phyloP scores from a whole-genome alignment of 805 yeast species.

The Candida ovalis region DNA sequence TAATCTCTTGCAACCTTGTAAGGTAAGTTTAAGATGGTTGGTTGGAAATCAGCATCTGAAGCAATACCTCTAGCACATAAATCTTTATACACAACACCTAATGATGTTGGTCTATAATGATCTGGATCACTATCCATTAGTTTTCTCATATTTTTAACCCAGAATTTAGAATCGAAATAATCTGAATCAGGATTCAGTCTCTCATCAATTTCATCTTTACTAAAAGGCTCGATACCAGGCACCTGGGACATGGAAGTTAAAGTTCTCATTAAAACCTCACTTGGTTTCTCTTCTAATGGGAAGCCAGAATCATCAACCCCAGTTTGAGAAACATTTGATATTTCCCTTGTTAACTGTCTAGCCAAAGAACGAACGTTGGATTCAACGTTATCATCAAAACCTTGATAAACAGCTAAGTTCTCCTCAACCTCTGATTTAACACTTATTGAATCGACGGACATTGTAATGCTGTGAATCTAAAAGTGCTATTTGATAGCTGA shows the following conservation, averaged over 20 bases:
- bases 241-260: slow-evolving; percentile 50
- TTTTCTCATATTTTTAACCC: slow-evolving; percentile 65
- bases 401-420: not conserved
- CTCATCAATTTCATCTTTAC: slow-evolving; percentile 28
- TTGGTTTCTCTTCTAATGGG: slow-evolving; percentile 4
- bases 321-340: slow-evolving; percentile 7
- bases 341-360: slow-evolving; percentile 30
- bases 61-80: slow-evolving; percentile 64
- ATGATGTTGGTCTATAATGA: slow-evolving; percentile 55
- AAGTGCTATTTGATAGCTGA: too few species aligned
- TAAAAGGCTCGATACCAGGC: slow-evolving; percentile 43
- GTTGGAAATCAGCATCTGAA: slow-evolving; percentile 63
- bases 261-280: slow-evolving; percentile 26
- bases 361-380: slow-evolving; percentile 53
- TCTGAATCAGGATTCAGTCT: slow-evolving; percentile 56
- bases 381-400: slow-evolving; percentile 47
- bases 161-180: slow-evolving; percentile 54
- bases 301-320: not conserved
- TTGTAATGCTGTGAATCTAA: not conserved
- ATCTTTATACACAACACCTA: slow-evolving; percentile 57
- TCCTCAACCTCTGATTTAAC: slow-evolving; percentile 21
- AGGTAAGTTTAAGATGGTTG: slow-evolving; percentile 47
- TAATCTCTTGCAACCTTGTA: slow-evolving; percentile 31
- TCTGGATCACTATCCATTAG: slow-evolving; percentile 53
- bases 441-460: slow-evolving; percentile 23